Percentiles rank a stretch among this genome's conserved stretches.
phyloP scores from a whole-genome alignment of 768 basidiomycete genomes.

The Lentinula edodes region DNA sequence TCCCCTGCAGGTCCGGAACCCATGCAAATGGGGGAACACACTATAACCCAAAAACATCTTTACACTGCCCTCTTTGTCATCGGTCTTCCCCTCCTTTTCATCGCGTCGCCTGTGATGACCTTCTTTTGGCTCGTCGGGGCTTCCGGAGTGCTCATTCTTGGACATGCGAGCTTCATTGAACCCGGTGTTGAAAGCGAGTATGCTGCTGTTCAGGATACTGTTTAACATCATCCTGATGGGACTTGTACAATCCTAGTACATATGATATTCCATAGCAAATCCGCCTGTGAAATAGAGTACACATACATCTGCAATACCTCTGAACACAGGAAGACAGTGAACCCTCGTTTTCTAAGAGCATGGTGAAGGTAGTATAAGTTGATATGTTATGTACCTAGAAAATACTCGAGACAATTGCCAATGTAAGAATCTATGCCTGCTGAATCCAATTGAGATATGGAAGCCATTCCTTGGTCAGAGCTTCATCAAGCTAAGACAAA shows the following conservation, averaged over 20 bases:
- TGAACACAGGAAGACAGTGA: too few relatives aligned
- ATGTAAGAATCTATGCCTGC: too few relatives aligned
- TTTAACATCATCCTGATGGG: conserved; percentile 27
- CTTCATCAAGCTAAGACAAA: not conserved
- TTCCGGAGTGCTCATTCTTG: conserved; percentile 76
- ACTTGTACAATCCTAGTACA: not conserved
- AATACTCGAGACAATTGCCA: too few relatives aligned
- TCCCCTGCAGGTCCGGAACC: conserved; percentile 69
- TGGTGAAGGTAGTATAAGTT: too few relatives aligned
- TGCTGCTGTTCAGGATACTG: conserved; percentile 65
- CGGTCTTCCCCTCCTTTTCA: conserved; percentile 84
- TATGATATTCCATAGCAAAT: not conserved
- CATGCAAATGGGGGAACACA: conserved; percentile 72
- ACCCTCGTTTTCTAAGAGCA: too few relatives aligned
- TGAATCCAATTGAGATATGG: too few relatives aligned
- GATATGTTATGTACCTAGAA: too few relatives aligned
- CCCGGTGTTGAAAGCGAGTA: conserved; percentile 96
- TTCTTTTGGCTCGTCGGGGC: conserved; percentile 96
- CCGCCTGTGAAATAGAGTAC: not conserved
- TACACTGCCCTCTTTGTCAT: conserved; percentile 88
- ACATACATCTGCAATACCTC: not conserved
- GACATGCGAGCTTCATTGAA: conserved; percentile 85
- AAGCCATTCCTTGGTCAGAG: not conserved
- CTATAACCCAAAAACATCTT: conserved; percentile 84
- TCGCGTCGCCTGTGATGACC: conserved; percentile 68